Percentiles rank a stretch among this genome's conserved stretches.
These are phyloP conservation scores for Irpex rosettiformis DNA, from an alignment of 1,284 basidiomycete genomes.

Conservation along the genomic window DNA sequence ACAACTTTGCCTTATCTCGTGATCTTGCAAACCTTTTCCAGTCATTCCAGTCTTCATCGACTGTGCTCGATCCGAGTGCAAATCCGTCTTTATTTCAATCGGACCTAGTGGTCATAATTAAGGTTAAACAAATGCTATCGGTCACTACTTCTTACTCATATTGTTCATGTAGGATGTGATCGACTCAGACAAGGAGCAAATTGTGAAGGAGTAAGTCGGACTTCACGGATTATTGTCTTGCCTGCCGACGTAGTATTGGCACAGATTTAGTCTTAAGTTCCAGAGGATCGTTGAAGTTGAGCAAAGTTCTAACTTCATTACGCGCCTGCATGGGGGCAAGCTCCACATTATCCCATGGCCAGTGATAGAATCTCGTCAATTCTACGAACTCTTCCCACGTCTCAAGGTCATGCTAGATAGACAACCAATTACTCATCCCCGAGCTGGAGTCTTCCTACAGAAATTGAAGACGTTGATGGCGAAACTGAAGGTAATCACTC, in stretches of 20 bases:
- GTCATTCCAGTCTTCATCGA: conserved; percentile 61
- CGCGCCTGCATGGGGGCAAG: conserved; percentile 48
- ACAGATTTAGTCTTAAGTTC: conserved; percentile 52
- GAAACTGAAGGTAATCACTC: conserved; percentile 48
- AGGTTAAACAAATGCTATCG: conserved; percentile 31
- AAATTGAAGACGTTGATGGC: conserved; percentile 64
- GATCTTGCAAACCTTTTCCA: conserved; percentile 59
- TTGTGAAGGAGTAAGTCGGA: conserved; percentile 42
- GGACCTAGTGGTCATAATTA: conserved; percentile 59
- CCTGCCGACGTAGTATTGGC: neutral
- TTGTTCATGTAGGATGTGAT: conserved; percentile 59
- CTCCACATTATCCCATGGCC: conserved; percentile 63
- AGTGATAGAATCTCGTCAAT: conserved; percentile 57
- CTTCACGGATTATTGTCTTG: neutral
- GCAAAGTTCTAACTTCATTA: conserved; percentile 60
- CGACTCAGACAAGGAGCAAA: conserved; percentile 52
- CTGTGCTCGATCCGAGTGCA: conserved; percentile 51
- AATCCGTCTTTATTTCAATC: conserved; percentile 61
- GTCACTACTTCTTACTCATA: neutral
- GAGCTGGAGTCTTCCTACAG: conserved; percentile 52
- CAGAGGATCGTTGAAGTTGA: conserved; percentile 55
- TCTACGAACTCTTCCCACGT: conserved; percentile 49
- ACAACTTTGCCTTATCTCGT: conserved; percentile 58
- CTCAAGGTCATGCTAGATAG: conserved; percentile 45
- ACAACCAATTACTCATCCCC: conserved; percentile 44